These are phyloP conservation scores for Barnettozyma sp. DNA, from an alignment of 805 yeast genomes.

Conservation along the genomic window DNA sequence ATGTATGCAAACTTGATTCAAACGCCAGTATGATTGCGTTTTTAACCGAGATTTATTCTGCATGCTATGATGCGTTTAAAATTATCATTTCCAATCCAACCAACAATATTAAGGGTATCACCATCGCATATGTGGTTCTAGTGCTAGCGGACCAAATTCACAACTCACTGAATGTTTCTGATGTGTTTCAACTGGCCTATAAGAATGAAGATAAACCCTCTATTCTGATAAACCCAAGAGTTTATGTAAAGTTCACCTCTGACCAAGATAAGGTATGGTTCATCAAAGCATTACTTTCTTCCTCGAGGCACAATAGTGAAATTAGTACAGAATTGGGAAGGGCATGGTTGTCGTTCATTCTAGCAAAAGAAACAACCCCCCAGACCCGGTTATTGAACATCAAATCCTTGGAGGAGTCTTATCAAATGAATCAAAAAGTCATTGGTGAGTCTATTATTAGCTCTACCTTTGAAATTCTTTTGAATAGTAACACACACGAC, in stretches of 20 bases:
- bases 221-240: slow-evolving; percentile 39
- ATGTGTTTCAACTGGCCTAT: slow-evolving; percentile 29
- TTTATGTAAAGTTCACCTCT: slow-evolving; percentile 42
- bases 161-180: slow-evolving; percentile 22
- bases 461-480: slow-evolving; percentile 33
- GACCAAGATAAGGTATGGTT: slow-evolving; percentile 48
- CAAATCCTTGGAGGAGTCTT: slow-evolving; percentile 27
- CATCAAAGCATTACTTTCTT: slow-evolving; percentile 36
- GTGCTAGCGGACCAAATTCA: slow-evolving; percentile 21
- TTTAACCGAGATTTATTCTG: slow-evolving; percentile 21
- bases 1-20: slow-evolving; percentile 16
- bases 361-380: slow-evolving; percentile 30
- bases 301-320: slow-evolving; percentile 22
- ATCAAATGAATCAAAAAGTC: slow-evolving; percentile 29
- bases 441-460: slow-evolving; percentile 39
- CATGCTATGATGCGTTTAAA: slow-evolving; percentile 27
- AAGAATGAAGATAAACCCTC: slow-evolving; percentile 38
- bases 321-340: slow-evolving; percentile 27
- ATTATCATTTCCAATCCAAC: slow-evolving; percentile 47
- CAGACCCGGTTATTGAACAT: slow-evolving; percentile 11
- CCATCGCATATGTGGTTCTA: slow-evolving; percentile 47
- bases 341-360: slow-evolving; percentile 41
- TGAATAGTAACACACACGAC: slow-evolving; percentile 10
- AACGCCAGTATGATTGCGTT: slow-evolving; percentile 14
- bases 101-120: slow-evolving; percentile 36